Conservation (phyloP, 441 rosid species). For the Erodium moschatum region DNA sequence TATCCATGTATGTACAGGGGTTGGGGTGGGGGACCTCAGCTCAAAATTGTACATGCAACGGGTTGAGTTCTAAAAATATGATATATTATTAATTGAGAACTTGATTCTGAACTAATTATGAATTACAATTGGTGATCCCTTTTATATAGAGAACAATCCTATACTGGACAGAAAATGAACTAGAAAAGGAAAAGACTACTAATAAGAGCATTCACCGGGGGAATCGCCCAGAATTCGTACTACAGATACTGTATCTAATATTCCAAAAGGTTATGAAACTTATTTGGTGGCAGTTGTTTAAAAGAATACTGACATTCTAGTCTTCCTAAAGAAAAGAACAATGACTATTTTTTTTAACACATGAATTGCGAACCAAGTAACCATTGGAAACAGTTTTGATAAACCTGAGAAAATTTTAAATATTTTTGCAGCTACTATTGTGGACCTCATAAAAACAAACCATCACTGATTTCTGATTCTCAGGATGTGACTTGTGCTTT, state of each 20-base stretch:
- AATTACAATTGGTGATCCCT: too few relatives aligned
- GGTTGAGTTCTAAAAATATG: too few relatives aligned
- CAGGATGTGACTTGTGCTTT: constrained; percentile 1
- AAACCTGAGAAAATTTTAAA: background rate
- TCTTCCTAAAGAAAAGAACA: background rate
- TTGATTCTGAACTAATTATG: too few relatives aligned
- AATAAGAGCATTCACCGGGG: too few relatives aligned
- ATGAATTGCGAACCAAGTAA: background rate
- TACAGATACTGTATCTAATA: background rate
- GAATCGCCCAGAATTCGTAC: too few relatives aligned
- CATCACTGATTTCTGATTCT: background rate
- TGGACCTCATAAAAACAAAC: background rate
- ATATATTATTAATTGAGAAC: too few relatives aligned
- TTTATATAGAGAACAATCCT: too few relatives aligned
- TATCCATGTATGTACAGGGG: background rate
- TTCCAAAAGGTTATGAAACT: background rate
- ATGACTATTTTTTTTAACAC: background rate
- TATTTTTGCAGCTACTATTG: background rate
- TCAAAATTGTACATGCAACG: background rate
- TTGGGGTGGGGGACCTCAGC: background rate
- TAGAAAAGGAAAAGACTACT: too few relatives aligned
- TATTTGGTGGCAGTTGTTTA: background rate
- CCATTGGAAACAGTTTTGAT: background rate
- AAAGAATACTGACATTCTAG: background rate
- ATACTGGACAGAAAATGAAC: too few relatives aligned